phyloP scores from a whole-genome alignment of 1,284 basidiomycete genomes.

The Rhodotorula sp. region DNA sequence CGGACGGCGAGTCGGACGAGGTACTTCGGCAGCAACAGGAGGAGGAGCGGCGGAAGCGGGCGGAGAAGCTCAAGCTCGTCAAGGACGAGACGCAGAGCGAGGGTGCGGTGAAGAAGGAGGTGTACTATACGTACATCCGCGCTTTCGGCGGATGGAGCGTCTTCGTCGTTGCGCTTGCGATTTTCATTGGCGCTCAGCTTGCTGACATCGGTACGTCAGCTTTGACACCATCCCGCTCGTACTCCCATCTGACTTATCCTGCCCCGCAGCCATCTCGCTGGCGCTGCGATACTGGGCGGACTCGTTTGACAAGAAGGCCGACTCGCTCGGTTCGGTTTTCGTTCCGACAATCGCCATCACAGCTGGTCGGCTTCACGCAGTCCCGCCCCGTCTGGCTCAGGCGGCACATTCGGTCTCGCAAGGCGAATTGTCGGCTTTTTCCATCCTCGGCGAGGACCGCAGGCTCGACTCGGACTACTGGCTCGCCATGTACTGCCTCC shows the following conservation, averaged over 20 bases:
- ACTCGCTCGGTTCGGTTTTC: not conserved
- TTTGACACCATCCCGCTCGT: not conserved
- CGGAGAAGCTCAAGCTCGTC: constrained; percentile 39
- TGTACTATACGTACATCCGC: constrained; percentile 34
- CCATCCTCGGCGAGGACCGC: not conserved
- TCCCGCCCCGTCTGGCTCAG: not conserved
- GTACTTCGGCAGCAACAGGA: constrained; percentile 6
- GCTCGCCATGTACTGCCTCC: constrained; percentile 37
- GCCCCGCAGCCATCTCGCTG: constrained; percentile 19
- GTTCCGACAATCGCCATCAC: not conserved
- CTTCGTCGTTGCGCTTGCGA: constrained; percentile 14
- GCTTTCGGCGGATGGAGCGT: constrained; percentile 38
- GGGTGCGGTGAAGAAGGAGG: constrained; percentile 33
- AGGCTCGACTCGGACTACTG: constrained; percentile 37
- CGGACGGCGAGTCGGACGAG: constrained; percentile 21
- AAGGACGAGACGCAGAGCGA: constrained; percentile 40
- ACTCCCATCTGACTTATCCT: not conserved
- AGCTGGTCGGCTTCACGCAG: not conserved
- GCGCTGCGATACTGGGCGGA: constrained; percentile 42
- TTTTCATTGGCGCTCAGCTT: constrained; percentile 37
- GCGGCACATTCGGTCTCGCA: not conserved
- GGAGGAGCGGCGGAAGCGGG: constrained; percentile 18
- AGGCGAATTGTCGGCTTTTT: not conserved
- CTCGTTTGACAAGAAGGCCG: constrained; percentile 34
- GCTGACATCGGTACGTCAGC: constrained; percentile 33